Conservation (phyloP, 768 basidiomycete genomes). For the Harrya chromipes region DNA sequence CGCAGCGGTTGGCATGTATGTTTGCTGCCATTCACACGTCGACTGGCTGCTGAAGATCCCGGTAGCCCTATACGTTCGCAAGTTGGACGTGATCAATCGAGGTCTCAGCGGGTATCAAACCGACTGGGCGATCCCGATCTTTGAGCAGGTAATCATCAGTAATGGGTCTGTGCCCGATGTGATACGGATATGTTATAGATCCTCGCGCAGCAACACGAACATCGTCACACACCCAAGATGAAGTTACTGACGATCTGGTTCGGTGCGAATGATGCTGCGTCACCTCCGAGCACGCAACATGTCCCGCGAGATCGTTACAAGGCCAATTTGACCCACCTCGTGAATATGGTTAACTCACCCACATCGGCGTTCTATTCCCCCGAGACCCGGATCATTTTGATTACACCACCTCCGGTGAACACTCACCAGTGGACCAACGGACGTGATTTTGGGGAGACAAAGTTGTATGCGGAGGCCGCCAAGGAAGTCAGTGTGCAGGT, state of each 20-base stretch:
- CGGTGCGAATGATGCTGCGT: slow-evolving; percentile 83
- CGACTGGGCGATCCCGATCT: slow-evolving; percentile 77
- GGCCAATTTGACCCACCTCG: slow-evolving; percentile 59
- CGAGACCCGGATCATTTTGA: slow-evolving; percentile 69
- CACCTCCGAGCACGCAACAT: slow-evolving; percentile 65
- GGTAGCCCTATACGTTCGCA: slow-evolving; percentile 72
- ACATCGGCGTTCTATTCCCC: slow-evolving; percentile 66
- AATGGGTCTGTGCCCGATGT: neutral
- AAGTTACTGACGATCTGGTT: slow-evolving; percentile 85
- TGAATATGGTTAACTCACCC: slow-evolving; percentile 60
- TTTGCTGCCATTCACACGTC: neutral
- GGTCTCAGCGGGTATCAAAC: slow-evolving; percentile 86
- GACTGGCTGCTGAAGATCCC: neutral
- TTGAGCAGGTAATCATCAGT: slow-evolving; percentile 55
- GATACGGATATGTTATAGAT: slow-evolving; percentile 37
- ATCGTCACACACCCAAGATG: slow-evolving; percentile 51
- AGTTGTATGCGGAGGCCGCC: slow-evolving; percentile 68
- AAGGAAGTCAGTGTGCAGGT: slow-evolving; percentile 54
- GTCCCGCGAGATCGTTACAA: slow-evolving; percentile 67
- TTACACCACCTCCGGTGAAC: slow-evolving; percentile 85
- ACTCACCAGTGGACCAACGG: slow-evolving; percentile 48
- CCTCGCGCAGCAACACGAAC: slow-evolving; percentile 52
- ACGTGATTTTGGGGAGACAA: slow-evolving; percentile 60
- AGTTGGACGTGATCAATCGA: slow-evolving; percentile 83
- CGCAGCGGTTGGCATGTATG: slow-evolving; percentile 54